Evolutionary conservation across 2,329 filamentous ascomycete genomes (phyloP), one percentile per base, ranked within the genome.

Genomic region (Fulvia fulva): DNA sequence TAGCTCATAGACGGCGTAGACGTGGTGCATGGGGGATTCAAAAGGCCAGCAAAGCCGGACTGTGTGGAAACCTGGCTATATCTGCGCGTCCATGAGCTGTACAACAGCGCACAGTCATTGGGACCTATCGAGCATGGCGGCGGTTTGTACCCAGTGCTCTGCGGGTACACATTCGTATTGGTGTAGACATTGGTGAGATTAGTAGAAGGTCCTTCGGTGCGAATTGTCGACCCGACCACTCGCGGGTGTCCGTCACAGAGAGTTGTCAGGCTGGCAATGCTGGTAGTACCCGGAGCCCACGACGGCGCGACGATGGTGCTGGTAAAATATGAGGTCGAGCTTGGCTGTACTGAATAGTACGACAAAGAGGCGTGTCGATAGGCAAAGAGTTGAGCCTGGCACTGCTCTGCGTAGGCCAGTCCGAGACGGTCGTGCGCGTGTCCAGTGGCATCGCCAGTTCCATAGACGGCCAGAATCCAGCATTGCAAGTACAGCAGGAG

Each of bases 231-330:
- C n/a, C 62, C 62, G n/a, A 64, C 57, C 2, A 59, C 63, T 16
- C 65, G 47, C 3, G 64, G 61, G 34, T 64, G 56, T 11, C 65
- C 65, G 60, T 67, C 65, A 43, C 65, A 67, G 5, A 67, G 59
- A 4, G 61, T 66, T 3, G 56, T 61, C 19, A 56, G 16, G n/a
- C 60, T 51, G 21, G 55, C 26, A 21, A 32, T 28, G 47, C 26
- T 32, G 9, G 47, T 50, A 11, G 23, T 28, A 2, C 47, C 47
- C 14, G 47, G 47, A 11, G 47, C 47, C 30, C 12, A 50, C n/a
- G 47, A 50, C 12, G 16, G 23, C 3, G 4, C 2, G 7, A 21
- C n/a, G 12, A 50, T 50, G 26, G 47, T 50, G 23, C 47, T 26
- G 22, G 26, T 32, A n/a, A 16, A 50, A 21, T 50, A 50, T 2